Percentiles rank a stretch among this genome's conserved stretches.
Evolutionary conservation across 139 green algal species (phyloP).

Genomic region (Dunaliella primolecta): DNA sequence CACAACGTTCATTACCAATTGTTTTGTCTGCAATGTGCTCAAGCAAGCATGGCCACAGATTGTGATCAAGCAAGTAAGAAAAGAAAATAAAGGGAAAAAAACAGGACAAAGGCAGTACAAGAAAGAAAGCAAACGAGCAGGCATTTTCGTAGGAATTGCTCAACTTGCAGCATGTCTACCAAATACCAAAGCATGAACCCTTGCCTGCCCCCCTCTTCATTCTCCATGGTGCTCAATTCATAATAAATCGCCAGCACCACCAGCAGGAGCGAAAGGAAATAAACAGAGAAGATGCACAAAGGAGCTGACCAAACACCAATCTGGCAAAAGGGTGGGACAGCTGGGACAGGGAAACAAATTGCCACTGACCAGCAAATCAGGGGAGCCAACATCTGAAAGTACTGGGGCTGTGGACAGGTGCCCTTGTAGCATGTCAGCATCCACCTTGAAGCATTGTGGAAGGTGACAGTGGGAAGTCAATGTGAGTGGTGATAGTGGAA

Average conservation of each 20-base stretch:
- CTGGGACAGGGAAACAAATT: too few species aligned
- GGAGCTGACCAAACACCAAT: background rate
- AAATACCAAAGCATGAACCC: too few species aligned
- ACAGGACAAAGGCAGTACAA: too few species aligned
- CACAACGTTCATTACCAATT: background rate
- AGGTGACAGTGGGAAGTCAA: background rate
- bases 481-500: background rate
- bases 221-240: background rate
- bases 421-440: slow-evolving; percentile 24
- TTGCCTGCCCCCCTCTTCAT: too few species aligned
- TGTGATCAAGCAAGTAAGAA: too few species aligned
- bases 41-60: background rate
- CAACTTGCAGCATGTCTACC: background rate
- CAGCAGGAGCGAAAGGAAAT: background rate
- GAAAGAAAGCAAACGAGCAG: too few species aligned
- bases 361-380: slow-evolving; percentile 56
- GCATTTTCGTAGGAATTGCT: background rate
- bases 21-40: background rate
- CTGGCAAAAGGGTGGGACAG: too few species aligned
- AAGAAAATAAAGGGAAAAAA: too few species aligned
- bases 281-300: background rate
- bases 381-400: slow-evolving; percentile 25
- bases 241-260: background rate
- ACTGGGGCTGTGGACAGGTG: slow-evolving; percentile 26
- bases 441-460: slow-evolving; percentile 25